Evolutionary conservation across 2,329 filamentous ascomycete species (phyloP).

Genomic region (Bisporella sp.): DNA sequence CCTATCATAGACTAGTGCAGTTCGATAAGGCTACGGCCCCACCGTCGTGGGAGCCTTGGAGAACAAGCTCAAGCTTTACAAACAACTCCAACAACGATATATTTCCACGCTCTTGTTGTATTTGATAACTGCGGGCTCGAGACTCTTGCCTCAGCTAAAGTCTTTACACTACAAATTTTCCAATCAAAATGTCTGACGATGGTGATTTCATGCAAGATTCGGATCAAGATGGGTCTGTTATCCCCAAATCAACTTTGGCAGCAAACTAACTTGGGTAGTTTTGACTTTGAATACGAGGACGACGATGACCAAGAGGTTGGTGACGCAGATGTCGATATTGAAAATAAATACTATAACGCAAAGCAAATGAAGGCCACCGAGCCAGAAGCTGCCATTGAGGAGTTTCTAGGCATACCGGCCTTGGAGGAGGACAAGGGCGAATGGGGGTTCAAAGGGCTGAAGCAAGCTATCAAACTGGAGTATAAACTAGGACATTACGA

Average conservation of each 20-base stretch:
- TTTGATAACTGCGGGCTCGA: too few relatives aligned
- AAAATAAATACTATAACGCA: slow-evolving; percentile 99
- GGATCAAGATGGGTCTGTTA: slow-evolving; percentile 70
- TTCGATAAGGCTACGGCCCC: too few relatives aligned
- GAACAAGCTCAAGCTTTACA: too few relatives aligned
- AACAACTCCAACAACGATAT: too few relatives aligned
- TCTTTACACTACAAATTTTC: too few relatives aligned
- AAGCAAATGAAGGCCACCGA: slow-evolving; percentile 90
- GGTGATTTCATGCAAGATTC: slow-evolving; percentile 95
- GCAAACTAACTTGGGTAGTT: slow-evolving; percentile 39
- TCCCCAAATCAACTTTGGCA: slow-evolving; percentile 3
- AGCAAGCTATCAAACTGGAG: slow-evolving; percentile 96
- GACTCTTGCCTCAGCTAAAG: too few relatives aligned
- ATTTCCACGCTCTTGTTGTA: too few relatives aligned
- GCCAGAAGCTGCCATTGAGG: slow-evolving; percentile 80
- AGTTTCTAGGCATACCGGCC: slow-evolving; percentile 82
- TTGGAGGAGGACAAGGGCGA: slow-evolving; percentile 90
- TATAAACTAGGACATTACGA: slow-evolving; percentile 88
- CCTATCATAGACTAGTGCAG: too few relatives aligned
- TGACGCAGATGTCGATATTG: slow-evolving; percentile 83
- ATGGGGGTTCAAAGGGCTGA: slow-evolving; percentile 97
- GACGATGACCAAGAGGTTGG: slow-evolving; percentile 86
- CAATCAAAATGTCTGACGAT: slow-evolving; percentile 42
- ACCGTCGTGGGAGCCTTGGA: too few relatives aligned
- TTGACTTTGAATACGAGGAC: slow-evolving; percentile 97